These are phyloP conservation scores for Ascochyta clinopodiicola DNA, from an alignment of 2,329 filamentous ascomycete genomes.

Conservation along the genomic window DNA sequence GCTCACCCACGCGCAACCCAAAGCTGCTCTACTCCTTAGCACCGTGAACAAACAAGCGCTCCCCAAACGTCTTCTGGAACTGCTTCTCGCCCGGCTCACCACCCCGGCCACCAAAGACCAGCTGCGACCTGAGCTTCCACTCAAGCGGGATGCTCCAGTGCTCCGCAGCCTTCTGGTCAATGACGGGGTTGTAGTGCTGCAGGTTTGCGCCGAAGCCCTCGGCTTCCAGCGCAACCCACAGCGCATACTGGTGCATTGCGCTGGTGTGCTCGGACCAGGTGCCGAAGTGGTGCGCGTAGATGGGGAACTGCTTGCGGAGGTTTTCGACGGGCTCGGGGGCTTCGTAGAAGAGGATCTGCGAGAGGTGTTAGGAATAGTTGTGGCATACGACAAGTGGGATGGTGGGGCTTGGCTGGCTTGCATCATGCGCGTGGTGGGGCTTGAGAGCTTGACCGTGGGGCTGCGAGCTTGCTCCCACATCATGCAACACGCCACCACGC, in stretches of 20 bases:
- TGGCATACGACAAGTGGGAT: not conserved
- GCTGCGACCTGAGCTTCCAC: slow-evolving; percentile 82
- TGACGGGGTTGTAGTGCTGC: slow-evolving; percentile 91
- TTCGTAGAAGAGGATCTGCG: slow-evolving; percentile 81
- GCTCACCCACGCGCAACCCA: not conserved
- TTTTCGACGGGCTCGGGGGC: slow-evolving; percentile 71
- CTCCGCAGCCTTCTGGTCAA: slow-evolving; percentile 73
- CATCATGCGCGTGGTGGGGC: slow-evolving; percentile 26
- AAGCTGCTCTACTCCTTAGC: slow-evolving; percentile 32
- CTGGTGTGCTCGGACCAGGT: slow-evolving; percentile 76
- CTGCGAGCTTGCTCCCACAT: slow-evolving; percentile 5
- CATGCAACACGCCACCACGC: slow-evolving; percentile 1
- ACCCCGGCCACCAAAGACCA: slow-evolving; percentile 76
- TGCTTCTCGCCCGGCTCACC: slow-evolving; percentile 67
- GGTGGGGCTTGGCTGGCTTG: slow-evolving; percentile 2
- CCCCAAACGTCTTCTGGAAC: slow-evolving; percentile 66
- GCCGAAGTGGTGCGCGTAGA: slow-evolving; percentile 82
- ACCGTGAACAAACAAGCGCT: slow-evolving; percentile 61
- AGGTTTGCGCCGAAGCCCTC: slow-evolving; percentile 88
- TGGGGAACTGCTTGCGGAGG: slow-evolving; percentile 71
- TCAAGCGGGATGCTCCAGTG: slow-evolving; percentile 73
- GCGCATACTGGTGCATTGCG: slow-evolving; percentile 80
- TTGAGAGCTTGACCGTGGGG: slow-evolving; percentile 4
- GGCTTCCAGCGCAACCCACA: slow-evolving; percentile 83
- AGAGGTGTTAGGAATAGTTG: slow-evolving; percentile 13